These are phyloP conservation scores for Aspergillus ochraceus DNA, from an alignment of 2,329 filamentous ascomycete species.

Conservation along the genomic window DNA sequence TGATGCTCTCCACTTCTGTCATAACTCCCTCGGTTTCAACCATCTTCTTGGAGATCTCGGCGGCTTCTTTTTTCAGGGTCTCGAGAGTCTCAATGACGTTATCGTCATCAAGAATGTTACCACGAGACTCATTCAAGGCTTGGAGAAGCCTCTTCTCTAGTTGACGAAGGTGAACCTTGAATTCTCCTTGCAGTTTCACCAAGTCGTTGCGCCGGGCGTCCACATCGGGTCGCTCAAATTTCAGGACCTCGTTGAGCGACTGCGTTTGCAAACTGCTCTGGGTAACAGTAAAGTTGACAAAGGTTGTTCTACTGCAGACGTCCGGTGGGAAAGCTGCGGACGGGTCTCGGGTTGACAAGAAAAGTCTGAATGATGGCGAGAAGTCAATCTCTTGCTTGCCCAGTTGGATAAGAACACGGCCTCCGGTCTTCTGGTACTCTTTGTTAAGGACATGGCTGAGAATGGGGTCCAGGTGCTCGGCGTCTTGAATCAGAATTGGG, in stretches of 20 bases:
- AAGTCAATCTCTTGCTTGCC: constrained; percentile 99
- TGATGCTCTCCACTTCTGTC: constrained; percentile 96
- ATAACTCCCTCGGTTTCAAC: constrained; percentile 96
- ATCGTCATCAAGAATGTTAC: constrained; percentile 97
- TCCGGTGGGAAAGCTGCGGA: constrained; percentile 95
- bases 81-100: constrained; percentile 97
- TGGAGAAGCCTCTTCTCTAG: constrained; percentile 92
- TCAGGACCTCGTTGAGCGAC: constrained; percentile 94
- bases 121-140: constrained; percentile 93
- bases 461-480: constrained; percentile 93
- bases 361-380: constrained; percentile 92
- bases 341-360: constrained; percentile 91
- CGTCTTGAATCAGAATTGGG: constrained; percentile 96
- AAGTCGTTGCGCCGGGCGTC: constrained; percentile 95
- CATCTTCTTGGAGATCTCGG: constrained; percentile 95
- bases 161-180: constrained; percentile 95
- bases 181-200: constrained; percentile 98
- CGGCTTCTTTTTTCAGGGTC: constrained; percentile 95
- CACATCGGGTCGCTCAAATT: constrained; percentile 94
- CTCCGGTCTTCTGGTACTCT: constrained; percentile 97
- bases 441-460: constrained; percentile 99
- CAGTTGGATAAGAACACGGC: constrained; percentile 95
- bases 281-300: constrained; percentile 99
- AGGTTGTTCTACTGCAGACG: constrained; percentile 96
- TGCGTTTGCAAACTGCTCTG: constrained; percentile 98